Percentiles rank a stretch among this genome's conserved stretches.
phyloP scores from a whole-genome alignment of 306 rosid species.

The Ceratonia siliqua region DNA sequence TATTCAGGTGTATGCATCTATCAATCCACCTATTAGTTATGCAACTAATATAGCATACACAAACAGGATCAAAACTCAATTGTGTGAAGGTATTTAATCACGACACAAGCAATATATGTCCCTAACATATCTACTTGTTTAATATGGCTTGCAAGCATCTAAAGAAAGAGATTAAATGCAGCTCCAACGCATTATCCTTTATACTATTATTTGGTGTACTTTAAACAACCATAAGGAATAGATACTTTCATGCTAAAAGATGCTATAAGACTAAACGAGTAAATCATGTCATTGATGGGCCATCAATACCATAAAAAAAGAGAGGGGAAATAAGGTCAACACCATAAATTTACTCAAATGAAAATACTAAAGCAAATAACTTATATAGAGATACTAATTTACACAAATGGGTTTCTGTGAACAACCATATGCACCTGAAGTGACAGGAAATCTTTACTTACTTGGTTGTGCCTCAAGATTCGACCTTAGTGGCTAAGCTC shows the following conservation, averaged over 20 bases:
- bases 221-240: too few relatives aligned
- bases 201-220: too few relatives aligned
- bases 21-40: not conserved
- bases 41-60: not conserved
- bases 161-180: slow-evolving; percentile 87
- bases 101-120: slow-evolving; percentile 8
- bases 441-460: not conserved
- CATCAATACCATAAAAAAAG: too few relatives aligned
- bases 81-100: not conserved
- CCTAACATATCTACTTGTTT: not conserved
- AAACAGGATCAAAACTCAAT: slow-evolving; percentile 17
- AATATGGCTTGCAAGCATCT: slow-evolving; percentile 94
- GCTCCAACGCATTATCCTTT: slow-evolving; percentile 99
- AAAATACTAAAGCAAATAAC: slow-evolving; percentile 24
- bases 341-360: not conserved
- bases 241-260: too few relatives aligned
- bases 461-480: slow-evolving; percentile 58
- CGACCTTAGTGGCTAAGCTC: slow-evolving; percentile 78
- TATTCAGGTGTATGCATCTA: too few relatives aligned
- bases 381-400: not conserved
- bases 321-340: too few relatives aligned
- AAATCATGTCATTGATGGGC: too few relatives aligned
- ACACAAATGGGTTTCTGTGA: not conserved
- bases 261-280: too few relatives aligned
- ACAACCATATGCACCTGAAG: not conserved